phyloP scores from a whole-genome alignment of 139 green algal species.

The Chlorella sp. region DNA sequence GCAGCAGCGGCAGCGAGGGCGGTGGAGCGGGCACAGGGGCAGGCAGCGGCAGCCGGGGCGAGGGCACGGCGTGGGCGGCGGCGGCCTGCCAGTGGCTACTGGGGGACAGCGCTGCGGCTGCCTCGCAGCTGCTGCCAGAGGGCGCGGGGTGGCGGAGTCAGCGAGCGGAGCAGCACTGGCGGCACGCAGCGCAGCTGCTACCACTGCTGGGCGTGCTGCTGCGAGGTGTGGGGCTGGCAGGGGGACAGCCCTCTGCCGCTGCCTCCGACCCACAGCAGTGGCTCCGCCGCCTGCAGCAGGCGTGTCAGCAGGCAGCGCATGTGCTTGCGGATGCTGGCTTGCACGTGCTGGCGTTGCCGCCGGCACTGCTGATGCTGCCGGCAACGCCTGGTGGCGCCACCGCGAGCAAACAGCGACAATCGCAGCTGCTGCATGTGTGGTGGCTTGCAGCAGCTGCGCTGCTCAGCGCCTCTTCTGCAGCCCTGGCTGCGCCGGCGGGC shows the following conservation, averaged over 20 bases:
- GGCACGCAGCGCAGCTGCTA: conserved; percentile 21
- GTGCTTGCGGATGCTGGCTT: conserved; percentile 8
- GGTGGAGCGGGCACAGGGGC: neutral
- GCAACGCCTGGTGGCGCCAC: no score
- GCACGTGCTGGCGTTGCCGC: conserved; percentile 12
- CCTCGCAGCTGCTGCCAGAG: neutral
- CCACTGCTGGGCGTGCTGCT: conserved; percentile 21
- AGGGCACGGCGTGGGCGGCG: neutral
- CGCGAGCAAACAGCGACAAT: no score
- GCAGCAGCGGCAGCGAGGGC: neutral
- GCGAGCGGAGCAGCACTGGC: neutral
- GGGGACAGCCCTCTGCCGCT: conserved; percentile 1
- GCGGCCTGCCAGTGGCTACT: conserved; percentile 30
- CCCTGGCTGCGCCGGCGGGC: no score
- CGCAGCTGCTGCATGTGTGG: no score
- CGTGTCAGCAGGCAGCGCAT: neutral
- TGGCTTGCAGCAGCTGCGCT: no score
- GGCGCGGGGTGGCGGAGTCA: neutral
- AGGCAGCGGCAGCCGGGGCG: neutral
- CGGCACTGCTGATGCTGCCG: no score
- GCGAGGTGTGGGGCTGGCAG: neutral
- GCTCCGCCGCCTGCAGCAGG: conserved; percentile 11
- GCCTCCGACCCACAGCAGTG: conserved; percentile 7
- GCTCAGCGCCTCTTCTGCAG: no score
- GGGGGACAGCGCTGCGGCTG: conserved; percentile 17